Conservation (phyloP, 2,329 filamentous ascomycete species). For the Fusarium hostae region DNA sequence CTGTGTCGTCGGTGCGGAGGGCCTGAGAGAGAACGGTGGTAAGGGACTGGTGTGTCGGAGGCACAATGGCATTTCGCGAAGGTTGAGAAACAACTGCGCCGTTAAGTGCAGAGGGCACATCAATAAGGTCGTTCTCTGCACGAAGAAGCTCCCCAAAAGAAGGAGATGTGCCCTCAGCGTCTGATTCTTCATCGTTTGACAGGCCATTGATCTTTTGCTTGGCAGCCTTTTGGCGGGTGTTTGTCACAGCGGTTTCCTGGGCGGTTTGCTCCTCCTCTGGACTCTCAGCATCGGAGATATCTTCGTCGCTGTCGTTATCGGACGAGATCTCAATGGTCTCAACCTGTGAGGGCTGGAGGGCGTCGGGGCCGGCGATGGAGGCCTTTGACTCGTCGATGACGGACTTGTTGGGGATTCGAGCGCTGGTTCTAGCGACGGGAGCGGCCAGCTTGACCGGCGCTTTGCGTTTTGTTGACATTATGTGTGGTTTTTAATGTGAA, state of each 20-base stretch:
- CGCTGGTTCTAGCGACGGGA: conserved; percentile 64
- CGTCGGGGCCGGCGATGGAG: conserved; percentile 59
- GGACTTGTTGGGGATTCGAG: conserved; percentile 61
- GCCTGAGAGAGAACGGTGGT: conserved; percentile 94
- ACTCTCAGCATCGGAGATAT: conserved; percentile 59
- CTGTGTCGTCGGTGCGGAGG: conserved; percentile 88
- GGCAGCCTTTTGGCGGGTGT: conserved; percentile 32
- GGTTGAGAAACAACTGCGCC: conserved; percentile 52
- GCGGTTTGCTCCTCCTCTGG: conserved; percentile 39
- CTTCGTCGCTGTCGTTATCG: conserved; percentile 61
- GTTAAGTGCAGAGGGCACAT: conserved; percentile 65
- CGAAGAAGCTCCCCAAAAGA: conserved; percentile 90
- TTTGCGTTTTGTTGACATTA: conserved; percentile 72
- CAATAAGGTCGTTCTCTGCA: conserved; percentile 76
- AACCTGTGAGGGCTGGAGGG: conserved; percentile 51
- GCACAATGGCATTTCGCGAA: conserved; percentile 61
- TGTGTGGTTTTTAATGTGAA: conserved; percentile 27
- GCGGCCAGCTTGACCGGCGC: conserved; percentile 65
- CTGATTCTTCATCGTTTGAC: conserved; percentile 50
- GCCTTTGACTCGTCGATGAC: conserved; percentile 69
- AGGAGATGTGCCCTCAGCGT: conserved; percentile 65
- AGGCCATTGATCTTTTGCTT: conserved; percentile 44
- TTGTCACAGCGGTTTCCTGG: conserved; percentile 18
- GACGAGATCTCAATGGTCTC: conserved; percentile 69
- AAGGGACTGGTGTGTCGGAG: conserved; percentile 81